Base-by-base conservation (phyloP, 1,139 yeast species). In the Scheffersomyces illinoinensis region DNA sequence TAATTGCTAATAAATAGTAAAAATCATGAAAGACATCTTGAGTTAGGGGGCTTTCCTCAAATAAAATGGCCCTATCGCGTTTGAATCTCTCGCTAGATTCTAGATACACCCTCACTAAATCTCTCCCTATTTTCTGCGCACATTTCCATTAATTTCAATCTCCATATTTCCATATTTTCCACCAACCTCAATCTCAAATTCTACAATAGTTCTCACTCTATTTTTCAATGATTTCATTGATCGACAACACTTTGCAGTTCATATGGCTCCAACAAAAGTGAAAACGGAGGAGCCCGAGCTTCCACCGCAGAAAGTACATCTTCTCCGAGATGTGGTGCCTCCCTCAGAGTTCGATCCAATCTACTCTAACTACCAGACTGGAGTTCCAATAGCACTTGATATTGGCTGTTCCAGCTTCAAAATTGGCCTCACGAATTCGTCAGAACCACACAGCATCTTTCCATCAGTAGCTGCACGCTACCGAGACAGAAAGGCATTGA, bases 361-460 rank as follows among this genome's bases (percentile, higher is more conserved):
- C 64, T 79, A 82, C 58, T 64, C 73, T 10, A 76, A 80, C 52
- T 90, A 90, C 76, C 73, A 77, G 54, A 62, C 78, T 1, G 85
- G 83, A 3, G 79, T 82, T 0, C 97, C 98, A 3, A 90, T 93
- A 58, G 97, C 96, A 14, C 77, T 91, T 10, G 97, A 91, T 73
- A 76, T 93, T 58, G 98, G 98, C 1, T 77, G 95, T 3, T 82
- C 86, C 56, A 77, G 82, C 51, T 81, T 91, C 54, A 84, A 96
- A 62, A 85, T 89, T 1, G 99, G 99, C 0, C 81, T 89, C 62
- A 86, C 90, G 47, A 78, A 80, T 48, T 66, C 75, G 3, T 19
- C 64, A 0, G 67, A 64, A 1, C 98, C 98, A 0, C 79, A 85
- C 49, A 85, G 89, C 64, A 82, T 82, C 33, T 91, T 91, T 65